A percentile compares a stretch with the other conserved stretches of the same genome.
phyloP scores from a whole-genome alignment of 2,329 filamentous ascomycete genomes.

The Fusarium sp. region DNA sequence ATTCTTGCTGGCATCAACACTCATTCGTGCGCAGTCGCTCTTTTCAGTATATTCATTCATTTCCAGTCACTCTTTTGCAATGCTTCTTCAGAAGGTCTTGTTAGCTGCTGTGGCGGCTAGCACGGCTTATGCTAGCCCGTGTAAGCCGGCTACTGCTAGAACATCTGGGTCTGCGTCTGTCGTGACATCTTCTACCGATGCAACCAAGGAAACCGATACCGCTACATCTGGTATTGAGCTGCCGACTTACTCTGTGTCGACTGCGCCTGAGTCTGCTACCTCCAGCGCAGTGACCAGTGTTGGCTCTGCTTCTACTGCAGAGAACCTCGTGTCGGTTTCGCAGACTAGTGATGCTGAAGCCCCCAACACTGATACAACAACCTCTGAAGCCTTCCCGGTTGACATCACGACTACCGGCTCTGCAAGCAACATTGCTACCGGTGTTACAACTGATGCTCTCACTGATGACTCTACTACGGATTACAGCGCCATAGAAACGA shows the following conservation, averaged over 20 bases:
- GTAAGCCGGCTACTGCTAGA: not conserved
- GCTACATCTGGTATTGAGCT: no score
- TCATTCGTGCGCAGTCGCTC: not conserved
- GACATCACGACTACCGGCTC: no score
- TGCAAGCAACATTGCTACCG: no score
- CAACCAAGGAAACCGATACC: no score
- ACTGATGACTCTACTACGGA: no score
- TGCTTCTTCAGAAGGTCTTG: not conserved
- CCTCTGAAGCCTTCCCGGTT: accelerated
- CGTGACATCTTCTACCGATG: accelerated
- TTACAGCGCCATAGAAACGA: not conserved
- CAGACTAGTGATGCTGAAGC: no score
- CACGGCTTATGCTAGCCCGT: not conserved
- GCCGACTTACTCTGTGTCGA: not conserved
- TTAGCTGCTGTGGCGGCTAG: not conserved
- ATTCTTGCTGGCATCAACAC: no score
- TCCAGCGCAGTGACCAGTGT: not conserved
- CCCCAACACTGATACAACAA: no score
- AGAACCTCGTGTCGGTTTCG: not conserved
- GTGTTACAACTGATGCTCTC: no score
- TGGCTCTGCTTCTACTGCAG: not conserved
- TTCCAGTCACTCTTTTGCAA: not conserved
- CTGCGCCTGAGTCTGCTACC: no score
- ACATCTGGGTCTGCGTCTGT: not conserved
- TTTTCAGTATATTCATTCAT: not conserved